These are phyloP conservation scores for Boletus subparvulus DNA, from an alignment of 768 basidiomycete genomes.

Conservation along the genomic window DNA sequence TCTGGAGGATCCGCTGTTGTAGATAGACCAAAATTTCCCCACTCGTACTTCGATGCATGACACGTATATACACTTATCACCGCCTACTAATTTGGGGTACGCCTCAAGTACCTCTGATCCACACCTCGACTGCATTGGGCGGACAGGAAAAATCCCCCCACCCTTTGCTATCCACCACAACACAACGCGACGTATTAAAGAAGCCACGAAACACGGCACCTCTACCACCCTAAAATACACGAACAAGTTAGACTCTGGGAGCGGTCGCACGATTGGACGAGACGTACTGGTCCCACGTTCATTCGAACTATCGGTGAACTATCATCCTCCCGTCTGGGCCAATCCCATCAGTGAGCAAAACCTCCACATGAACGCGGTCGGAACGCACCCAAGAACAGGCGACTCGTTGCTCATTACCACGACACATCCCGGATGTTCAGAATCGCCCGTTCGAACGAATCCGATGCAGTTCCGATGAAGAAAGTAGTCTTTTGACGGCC, in stretches of 20 bases:
- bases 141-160: constrained; percentile 68
- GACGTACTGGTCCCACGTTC: constrained; percentile 62
- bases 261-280: constrained; percentile 2
- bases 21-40: no score
- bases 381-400: constrained; percentile 15
- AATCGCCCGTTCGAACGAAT: constrained; percentile 67
- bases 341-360: neutral
- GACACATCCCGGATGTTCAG: constrained; percentile 56
- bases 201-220: constrained; percentile 46
- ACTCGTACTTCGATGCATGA: no score
- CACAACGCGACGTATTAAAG: constrained; percentile 43
- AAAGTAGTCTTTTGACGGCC: constrained; percentile 60
- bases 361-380: neutral
- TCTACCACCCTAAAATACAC: constrained; percentile 31
- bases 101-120: constrained; percentile 36
- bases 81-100: neutral
- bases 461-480: constrained; percentile 64
- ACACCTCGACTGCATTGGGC: constrained; percentile 56
- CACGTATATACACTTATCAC: neutral
- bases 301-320: constrained; percentile 47
- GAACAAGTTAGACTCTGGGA: neutral
- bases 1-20: neutral
- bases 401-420: constrained; percentile 66
- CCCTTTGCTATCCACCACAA: constrained; percentile 52
- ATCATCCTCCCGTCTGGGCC: neutral